Evolutionary conservation across 2,329 filamentous ascomycete species (phyloP).

Genomic region (Harringtonia lauricola): DNA sequence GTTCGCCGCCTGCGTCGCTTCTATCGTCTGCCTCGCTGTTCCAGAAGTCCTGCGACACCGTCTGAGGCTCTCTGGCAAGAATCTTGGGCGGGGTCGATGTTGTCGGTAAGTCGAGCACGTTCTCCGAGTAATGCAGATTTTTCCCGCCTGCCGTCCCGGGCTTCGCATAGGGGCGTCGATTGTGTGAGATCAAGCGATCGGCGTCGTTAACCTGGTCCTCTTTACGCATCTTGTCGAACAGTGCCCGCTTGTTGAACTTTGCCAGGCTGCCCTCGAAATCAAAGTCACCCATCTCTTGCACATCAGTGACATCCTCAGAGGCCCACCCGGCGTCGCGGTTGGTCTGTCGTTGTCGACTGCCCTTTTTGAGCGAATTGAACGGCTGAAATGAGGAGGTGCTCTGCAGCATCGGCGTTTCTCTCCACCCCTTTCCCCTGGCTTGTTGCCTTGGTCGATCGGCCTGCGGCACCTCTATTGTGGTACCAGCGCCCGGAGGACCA

Average conservation of each 20-base stretch:
- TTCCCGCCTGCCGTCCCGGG: slow-evolving; percentile 70
- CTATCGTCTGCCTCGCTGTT: slow-evolving; percentile 65
- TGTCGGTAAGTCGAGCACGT: slow-evolving; percentile 61
- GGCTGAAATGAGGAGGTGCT: slow-evolving; percentile 53
- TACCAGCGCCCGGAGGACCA: slow-evolving; percentile 13
- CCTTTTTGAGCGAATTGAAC: slow-evolving; percentile 48
- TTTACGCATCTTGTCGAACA: slow-evolving; percentile 86
- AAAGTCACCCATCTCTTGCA: slow-evolving; percentile 87
- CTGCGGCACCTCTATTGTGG: slow-evolving; percentile 13
- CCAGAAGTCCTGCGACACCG: slow-evolving; percentile 43
- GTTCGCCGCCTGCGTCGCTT: slow-evolving; percentile 28
- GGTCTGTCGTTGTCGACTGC: slow-evolving; percentile 28
- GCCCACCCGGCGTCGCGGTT: slow-evolving; percentile 71
- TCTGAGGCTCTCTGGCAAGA: slow-evolving; percentile 20
- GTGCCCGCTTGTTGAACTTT: slow-evolving; percentile 85
- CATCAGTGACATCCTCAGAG: slow-evolving; percentile 90
- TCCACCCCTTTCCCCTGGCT: slow-evolving; percentile 42
- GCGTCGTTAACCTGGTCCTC: slow-evolving; percentile 85
- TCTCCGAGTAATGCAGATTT: slow-evolving; percentile 85
- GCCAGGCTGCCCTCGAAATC: slow-evolving; percentile 84
- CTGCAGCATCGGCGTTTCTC: slow-evolving; percentile 48
- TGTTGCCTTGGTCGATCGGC: slow-evolving; percentile 9
- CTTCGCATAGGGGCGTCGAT: slow-evolving; percentile 50
- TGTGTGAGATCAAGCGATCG: slow-evolving; percentile 82
- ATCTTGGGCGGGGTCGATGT: slow-evolving; percentile 13